phyloP scores from a whole-genome alignment of 1,139 yeast species.

The Suhomyces chickasaworum region DNA sequence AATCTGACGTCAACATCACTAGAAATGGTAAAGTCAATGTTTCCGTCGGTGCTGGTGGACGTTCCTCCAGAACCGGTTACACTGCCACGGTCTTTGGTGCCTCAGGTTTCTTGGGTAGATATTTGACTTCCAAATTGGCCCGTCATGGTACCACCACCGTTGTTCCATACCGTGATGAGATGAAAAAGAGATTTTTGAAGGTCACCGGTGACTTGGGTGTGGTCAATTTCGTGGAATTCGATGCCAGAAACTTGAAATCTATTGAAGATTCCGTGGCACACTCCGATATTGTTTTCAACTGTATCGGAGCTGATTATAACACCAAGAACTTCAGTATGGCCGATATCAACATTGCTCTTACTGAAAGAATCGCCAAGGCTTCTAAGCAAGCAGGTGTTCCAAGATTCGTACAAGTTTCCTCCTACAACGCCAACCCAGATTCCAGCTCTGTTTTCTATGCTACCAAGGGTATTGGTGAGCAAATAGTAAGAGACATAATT shows the following conservation, averaged over 20 bases:
- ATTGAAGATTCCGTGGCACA: constrained; percentile 79
- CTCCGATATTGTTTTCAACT: constrained; percentile 80
- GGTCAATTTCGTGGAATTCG: constrained; percentile 81
- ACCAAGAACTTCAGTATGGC: constrained; percentile 84
- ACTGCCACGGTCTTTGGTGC: constrained; percentile 91
- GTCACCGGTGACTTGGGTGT: constrained; percentile 88
- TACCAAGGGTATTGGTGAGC: constrained; percentile 81
- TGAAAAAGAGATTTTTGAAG: constrained; percentile 77
- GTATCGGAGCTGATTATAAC: constrained; percentile 75
- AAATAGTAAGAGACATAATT: constrained; percentile 61
- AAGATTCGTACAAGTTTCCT: constrained; percentile 75
- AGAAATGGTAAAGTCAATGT: constrained; percentile 73
- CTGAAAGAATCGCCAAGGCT: constrained; percentile 77
- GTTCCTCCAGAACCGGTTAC: constrained; percentile 88
- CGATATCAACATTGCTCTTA: constrained; percentile 77
- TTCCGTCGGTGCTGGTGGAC: constrained; percentile 75
- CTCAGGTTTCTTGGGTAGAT: constrained; percentile 76
- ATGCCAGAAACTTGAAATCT: constrained; percentile 73
- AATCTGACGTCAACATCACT: constrained; percentile 71
- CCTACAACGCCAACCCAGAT: constrained; percentile 73
- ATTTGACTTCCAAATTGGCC: constrained; percentile 71
- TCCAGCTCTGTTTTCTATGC: constrained; percentile 73
- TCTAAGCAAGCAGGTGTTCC: constrained; percentile 74
- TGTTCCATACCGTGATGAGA: constrained; percentile 79
- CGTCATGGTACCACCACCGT: constrained; percentile 79